Evolutionary conservation across 441 rosid genomes (phyloP).

Genomic region (Biscutella laevigata): DNA sequence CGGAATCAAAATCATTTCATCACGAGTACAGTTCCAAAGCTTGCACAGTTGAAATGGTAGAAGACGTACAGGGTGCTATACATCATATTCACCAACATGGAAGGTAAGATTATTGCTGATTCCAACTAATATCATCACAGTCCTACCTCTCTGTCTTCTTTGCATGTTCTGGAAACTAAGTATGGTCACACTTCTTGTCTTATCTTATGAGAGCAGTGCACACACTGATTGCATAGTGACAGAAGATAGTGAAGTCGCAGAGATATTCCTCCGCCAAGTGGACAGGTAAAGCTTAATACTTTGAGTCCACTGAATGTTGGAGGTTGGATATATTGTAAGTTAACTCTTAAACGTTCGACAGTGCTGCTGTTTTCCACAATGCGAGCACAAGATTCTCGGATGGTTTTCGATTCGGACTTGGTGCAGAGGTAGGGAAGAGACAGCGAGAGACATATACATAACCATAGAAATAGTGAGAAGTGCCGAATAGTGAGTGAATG

Average conservation of each 20-base stretch:
- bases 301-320: too few relatives aligned
- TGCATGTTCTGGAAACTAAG: too few relatives aligned
- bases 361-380: slow-evolving; percentile 98
- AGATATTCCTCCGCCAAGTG: slow-evolving; percentile 67
- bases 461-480: too few relatives aligned
- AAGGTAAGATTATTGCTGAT: too few relatives aligned
- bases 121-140: too few relatives aligned
- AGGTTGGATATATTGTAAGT: too few relatives aligned
- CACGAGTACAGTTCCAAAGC: slow-evolving; percentile 80
- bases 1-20: slow-evolving; percentile 59
- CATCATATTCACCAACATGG: slow-evolving; percentile 88
- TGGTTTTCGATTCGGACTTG: slow-evolving; percentile 91
- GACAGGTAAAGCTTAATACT: slow-evolving; percentile 94
- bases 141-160: too few relatives aligned
- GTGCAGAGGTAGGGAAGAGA: slow-evolving; percentile 99
- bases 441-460: background rate
- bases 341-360: too few relatives aligned
- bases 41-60: slow-evolving; percentile 89
- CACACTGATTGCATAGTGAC: slow-evolving; percentile 90
- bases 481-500: background rate
- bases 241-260: slow-evolving; percentile 63
- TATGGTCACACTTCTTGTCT: too few relatives aligned
- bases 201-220: slow-evolving; percentile 42
- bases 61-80: slow-evolving; percentile 77
- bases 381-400: slow-evolving; percentile 96